Base-by-base conservation (phyloP, 495 filamentous ascomycete species). In the Daldinia vernicosa region DNA sequence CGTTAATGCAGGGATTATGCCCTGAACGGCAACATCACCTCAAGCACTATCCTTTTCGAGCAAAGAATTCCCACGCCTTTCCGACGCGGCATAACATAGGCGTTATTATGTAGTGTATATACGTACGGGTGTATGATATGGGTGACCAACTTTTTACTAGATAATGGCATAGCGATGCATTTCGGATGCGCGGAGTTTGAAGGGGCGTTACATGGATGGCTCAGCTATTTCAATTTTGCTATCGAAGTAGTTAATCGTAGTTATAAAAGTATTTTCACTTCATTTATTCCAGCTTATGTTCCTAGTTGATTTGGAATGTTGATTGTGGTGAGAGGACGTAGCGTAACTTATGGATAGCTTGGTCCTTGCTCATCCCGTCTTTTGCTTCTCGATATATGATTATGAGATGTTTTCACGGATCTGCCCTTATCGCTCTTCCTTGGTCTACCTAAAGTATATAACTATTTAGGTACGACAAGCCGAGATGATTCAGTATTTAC, bases 221-320 rank as follows among this genome's bases (percentile, higher is more conserved):
- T 39, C 43, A 45, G 60, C 56, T 60, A 12, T 58, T 61, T 30
- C 26, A n/a, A 28, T 39, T 47, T 50, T 51, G 40, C 62, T 66
- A 55, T 66, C 57, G 56, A 63, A 59, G 14, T 72, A 72, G 67
- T 72, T 72, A 72, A 72, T 72, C 59, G 69, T 72, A 72, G 68
- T 70, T 55, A 56, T 60, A 50, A 66, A 43, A 7, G 17, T 40
- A 52, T 50, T 70, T 51, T 27, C 35, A 53, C 22, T 62, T 62
- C 14, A 56, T 55, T 60, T 57, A 50, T 43, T 33, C 22, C 9
- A 50, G 30, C 12, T 27, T 40, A 28, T 57, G 8, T 57, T 57
- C 30, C 2, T 24, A 6, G 8, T 35, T 6, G 8, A 35, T 22
- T 4, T 19, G 2, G 32, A 55, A 6, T 56, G n/a, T n/a, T 45